Evolutionary conservation across 2,329 filamentous ascomycete species (phyloP), one percentile per base, ranked within the genome.

Genomic region (Saccharata proteae): DNA sequence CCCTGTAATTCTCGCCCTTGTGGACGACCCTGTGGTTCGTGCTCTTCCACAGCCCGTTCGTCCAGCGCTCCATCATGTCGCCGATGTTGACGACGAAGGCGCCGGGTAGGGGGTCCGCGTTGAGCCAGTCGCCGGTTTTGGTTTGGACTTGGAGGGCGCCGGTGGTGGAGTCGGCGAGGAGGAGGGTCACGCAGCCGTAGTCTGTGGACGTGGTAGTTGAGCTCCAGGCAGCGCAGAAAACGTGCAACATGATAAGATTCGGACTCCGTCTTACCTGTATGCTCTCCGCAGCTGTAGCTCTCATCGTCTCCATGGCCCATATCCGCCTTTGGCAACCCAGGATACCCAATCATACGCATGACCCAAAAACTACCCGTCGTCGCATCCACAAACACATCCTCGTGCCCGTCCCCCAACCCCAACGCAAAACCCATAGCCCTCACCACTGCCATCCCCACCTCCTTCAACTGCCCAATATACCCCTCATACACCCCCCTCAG

Each of bases 51-150:
- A 52, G 16, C 18, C 57, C 61, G 29, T 58, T 57, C 11, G 61
- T 62, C 58, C 58, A 62, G 25, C 57, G 44, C 46, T 63, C 55
- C 38, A 66, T 54, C 56, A 65, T 59, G 38, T 67, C 62, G 1
- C 62, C 62, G 26, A 67, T 59, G 38, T 67, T 66, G 5, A 67
- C 59, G 3, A 66, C 60, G 32, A 62, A 64, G 0, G 57, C 50
- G 11, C 58, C 62, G 3, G 52, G 47, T 0, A 62, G 46, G 0
- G 61, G 62, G 28, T 64, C 55, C 0, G 61, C 62, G 19, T 52
- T 45, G 0, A 66, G 47, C 64, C 63, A 68, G 0, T 50, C 40
- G 5, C 52, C 51, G 25, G 57, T 51, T 39, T 58, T 58, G 30
- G 52, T 47, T 8, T 51, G 45, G 13, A 64, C 59, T 38, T 65